Conservation (phyloP, 805 yeast genomes). For the Starmerella stigmatis region DNA sequence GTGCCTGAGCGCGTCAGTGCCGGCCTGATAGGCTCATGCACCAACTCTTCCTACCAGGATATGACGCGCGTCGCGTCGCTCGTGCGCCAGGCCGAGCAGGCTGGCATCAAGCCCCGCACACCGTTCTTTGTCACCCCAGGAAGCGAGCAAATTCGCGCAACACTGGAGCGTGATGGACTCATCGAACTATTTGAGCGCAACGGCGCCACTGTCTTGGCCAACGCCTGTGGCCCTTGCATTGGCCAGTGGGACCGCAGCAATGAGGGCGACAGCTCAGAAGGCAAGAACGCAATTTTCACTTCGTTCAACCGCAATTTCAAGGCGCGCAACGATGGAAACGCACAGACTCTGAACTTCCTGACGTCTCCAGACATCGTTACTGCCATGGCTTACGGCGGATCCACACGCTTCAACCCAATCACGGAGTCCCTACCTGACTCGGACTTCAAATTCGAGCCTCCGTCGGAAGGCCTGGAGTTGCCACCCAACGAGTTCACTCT, state of each 20-base stretch:
- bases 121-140: constrained; percentile 97
- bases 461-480: constrained; percentile 61
- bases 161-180: constrained; percentile 90
- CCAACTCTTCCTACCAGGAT: constrained; percentile 96
- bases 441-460: constrained; percentile 65
- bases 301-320: constrained; percentile 97
- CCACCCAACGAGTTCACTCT: constrained; percentile 67
- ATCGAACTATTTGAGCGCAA: constrained; percentile 66
- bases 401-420: constrained; percentile 81
- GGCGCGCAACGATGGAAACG: constrained; percentile 96
- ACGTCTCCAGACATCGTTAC: constrained; percentile 98
- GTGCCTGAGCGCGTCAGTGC: constrained; percentile 87
- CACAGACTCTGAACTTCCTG: constrained; percentile 92
- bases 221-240: constrained; percentile 99
- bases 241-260: constrained; percentile 92
- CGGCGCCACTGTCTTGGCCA: constrained; percentile 89
- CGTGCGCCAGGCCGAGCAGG: constrained; percentile 74
- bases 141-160: constrained; percentile 95
- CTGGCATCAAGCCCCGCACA: constrained; percentile 80
- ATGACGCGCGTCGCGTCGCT: constrained; percentile 93
- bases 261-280: constrained; percentile 40
- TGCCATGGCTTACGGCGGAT: constrained; percentile 92
- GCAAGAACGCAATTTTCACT: constrained; percentile 81
- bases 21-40: constrained; percentile 95
- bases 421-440: constrained; percentile 62